phyloP scores from a whole-genome alignment of 2,329 filamentous ascomycete genomes.

The Sporothrix brasiliensis region DNA sequence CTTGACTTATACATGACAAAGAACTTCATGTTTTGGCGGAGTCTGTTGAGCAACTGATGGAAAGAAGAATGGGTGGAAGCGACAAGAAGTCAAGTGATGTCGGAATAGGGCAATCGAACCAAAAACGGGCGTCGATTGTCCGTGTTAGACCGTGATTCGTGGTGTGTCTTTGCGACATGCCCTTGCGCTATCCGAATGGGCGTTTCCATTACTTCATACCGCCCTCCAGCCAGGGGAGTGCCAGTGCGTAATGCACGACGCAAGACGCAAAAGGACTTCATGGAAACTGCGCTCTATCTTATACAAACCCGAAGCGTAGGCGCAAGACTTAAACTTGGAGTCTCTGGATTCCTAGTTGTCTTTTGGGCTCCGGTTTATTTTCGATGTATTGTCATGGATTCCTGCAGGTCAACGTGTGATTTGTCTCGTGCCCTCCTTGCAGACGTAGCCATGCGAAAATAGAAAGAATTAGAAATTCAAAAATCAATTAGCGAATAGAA shows the following conservation, averaged over 20 bases:
- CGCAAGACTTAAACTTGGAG: not conserved
- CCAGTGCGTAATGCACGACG: not conserved
- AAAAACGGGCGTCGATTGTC: not conserved
- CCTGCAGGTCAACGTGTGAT: not conserved
- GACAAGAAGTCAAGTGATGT: not conserved
- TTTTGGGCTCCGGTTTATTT: constrained; percentile 16
- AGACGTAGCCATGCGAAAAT: not conserved
- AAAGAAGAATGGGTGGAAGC: not conserved
- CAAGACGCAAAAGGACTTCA: not conserved
- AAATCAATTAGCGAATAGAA: not conserved
- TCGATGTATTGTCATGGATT: constrained; percentile 12
- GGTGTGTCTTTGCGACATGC: not conserved
- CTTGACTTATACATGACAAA: not conserved
- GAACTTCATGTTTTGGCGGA: not conserved
- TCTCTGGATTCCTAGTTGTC: not conserved
- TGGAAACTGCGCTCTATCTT: not conserved
- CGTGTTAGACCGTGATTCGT: not conserved
- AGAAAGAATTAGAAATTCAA: no score
- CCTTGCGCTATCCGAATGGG: constrained; percentile 12
- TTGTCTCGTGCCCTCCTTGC: not conserved
- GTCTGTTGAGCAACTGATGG: not conserved
- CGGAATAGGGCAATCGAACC: not conserved
- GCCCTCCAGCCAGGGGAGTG: not conserved
- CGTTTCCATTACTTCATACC: constrained; percentile 29
- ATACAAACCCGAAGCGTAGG: not conserved